Conservation (phyloP, 352 stramenopile genomes). For the Phytopythium chamaehyphon region DNA sequence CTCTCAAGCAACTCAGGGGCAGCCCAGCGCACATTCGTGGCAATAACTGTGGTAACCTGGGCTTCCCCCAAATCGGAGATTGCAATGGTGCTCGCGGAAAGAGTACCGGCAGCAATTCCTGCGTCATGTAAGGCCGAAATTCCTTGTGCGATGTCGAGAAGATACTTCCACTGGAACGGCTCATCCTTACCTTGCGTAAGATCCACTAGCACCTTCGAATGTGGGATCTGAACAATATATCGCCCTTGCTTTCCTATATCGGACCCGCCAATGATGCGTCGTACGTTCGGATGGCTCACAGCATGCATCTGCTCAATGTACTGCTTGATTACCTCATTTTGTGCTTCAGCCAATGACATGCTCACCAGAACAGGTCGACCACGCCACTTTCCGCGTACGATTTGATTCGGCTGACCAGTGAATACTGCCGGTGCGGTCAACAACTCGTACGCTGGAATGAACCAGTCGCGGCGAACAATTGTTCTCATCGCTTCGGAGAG, state of each 20-base stretch:
- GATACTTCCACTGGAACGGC: constrained; percentile 1
- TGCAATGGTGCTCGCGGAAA: neutral
- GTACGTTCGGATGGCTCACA: neutral
- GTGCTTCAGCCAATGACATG: neutral
- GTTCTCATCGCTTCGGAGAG: too few relatives aligned
- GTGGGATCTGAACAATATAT: neutral
- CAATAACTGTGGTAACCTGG: neutral
- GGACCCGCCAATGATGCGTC: neutral
- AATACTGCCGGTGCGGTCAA: neutral
- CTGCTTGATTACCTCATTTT: neutral
- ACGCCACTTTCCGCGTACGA: neutral
- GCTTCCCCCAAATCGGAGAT: neutral
- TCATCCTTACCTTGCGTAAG: neutral
- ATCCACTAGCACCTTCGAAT: neutral
- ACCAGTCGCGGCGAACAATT: neutral
- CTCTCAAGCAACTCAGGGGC: neutral
- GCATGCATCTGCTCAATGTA: neutral
- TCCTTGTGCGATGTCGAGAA: neutral
- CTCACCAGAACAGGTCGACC: neutral
- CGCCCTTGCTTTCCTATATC: neutral
- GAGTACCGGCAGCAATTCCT: neutral
- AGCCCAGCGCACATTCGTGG: neutral
- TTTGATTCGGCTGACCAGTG: neutral
- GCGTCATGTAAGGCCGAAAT: neutral
- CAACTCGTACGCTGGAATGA: constrained; percentile 1